Conservation (phyloP, 169 alveolate genomes). For the Condylostoma magnum region DNA sequence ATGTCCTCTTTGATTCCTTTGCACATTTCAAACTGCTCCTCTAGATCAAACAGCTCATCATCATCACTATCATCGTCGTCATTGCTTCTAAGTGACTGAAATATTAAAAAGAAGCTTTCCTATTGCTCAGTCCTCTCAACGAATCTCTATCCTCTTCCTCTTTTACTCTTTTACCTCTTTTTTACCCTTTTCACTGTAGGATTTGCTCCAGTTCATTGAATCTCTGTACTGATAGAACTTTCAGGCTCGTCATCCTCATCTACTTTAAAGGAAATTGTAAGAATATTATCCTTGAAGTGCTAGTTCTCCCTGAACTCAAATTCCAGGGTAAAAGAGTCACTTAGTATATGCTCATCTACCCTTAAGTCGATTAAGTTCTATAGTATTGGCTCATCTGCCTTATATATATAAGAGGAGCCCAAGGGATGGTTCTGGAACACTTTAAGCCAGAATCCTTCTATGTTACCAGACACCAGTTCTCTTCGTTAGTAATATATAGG, state of each 20-base stretch:
- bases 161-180: conserved; percentile 59
- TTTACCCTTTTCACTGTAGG: conserved; percentile 56
- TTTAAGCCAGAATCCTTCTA: conserved; percentile 30
- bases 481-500: neutral
- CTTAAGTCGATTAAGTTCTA: conserved; percentile 37
- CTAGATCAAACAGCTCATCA: conserved; percentile 41
- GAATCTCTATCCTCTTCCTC: conserved; percentile 38
- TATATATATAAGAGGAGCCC: neutral
- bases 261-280: conserved; percentile 42
- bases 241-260: conserved; percentile 31
- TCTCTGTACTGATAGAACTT: conserved; percentile 58
- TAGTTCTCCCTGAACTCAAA: conserved; percentile 56
- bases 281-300: conserved; percentile 35
- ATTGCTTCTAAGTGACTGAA: conserved; percentile 34
- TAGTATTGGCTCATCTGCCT: conserved; percentile 40
- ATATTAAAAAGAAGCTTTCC: conserved; percentile 70
- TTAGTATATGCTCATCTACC: neutral
- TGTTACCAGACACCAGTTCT: neutral
- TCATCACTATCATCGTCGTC: conserved; percentile 42
- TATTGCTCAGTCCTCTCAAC: conserved; percentile 43
- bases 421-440: conserved; percentile 15
- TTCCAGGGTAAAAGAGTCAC: conserved; percentile 33
- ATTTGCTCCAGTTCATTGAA: conserved; percentile 74
- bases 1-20: conserved; percentile 63
- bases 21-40: conserved; percentile 68